phyloP scores from a whole-genome alignment of 2,329 filamentous ascomycete genomes.

The Massarina eburnea region DNA sequence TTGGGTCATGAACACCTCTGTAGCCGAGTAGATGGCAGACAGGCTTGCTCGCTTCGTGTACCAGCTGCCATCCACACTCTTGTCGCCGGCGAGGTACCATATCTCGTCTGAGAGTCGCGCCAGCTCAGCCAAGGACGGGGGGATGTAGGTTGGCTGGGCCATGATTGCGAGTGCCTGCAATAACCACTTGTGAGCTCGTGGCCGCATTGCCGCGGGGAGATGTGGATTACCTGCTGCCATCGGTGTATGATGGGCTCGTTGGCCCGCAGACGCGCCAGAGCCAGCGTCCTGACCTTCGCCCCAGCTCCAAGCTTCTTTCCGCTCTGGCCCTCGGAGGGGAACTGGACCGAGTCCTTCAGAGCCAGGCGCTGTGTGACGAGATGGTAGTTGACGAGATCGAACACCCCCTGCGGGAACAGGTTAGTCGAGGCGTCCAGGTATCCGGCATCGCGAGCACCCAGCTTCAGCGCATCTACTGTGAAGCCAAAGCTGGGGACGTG shows the following conservation, averaged over 20 bases:
- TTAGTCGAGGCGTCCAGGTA: conserved; percentile 86
- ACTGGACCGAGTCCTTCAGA: conserved; percentile 55
- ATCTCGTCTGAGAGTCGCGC: conserved; percentile 88
- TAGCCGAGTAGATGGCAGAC: conserved; percentile 66
- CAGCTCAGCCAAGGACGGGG: conserved; percentile 76
- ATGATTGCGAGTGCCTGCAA: conserved; percentile 81
- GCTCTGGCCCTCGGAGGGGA: conserved; percentile 33
- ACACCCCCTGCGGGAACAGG: conserved; percentile 75
- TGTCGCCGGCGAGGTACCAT: conserved; percentile 81
- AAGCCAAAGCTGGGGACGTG: conserved; percentile 86
- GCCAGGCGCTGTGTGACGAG: conserved; percentile 66
- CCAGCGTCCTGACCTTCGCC: conserved; percentile 68
- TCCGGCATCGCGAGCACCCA: conserved; percentile 80
- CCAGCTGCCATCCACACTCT: conserved; percentile 81
- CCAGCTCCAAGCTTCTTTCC: conserved; percentile 52
- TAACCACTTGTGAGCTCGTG: conserved; percentile 10
- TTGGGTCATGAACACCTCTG: conserved; percentile 93
- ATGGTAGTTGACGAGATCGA: conserved; percentile 80
- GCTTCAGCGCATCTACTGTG: conserved; percentile 68
- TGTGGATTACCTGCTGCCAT: conserved; percentile 83
- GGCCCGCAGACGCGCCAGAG: conserved; percentile 74
- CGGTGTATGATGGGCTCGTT: conserved; percentile 72
- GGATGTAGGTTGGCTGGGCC: conserved; percentile 78
- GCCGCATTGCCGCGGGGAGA: conserved; percentile 30
- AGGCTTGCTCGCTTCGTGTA: conserved; percentile 72